Evolutionary conservation across 164 flowering plant species (phyloP).

Genomic region (Chloranthus sessilifolius): DNA sequence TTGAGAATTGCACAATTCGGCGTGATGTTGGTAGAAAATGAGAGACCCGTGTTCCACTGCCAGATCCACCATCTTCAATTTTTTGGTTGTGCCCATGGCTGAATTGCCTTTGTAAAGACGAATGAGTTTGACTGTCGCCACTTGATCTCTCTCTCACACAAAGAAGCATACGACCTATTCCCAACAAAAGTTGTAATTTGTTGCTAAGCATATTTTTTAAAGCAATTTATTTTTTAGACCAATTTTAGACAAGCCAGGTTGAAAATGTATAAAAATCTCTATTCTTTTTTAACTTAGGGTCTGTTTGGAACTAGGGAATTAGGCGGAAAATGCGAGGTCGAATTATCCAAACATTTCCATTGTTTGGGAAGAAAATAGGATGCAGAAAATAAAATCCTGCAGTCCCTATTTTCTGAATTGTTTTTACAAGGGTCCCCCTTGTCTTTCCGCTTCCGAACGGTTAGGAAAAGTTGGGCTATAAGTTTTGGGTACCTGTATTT

Average conservation of each 20-base stretch:
- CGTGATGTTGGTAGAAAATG: conserved; percentile 96
- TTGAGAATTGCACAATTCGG: conserved; percentile 95
- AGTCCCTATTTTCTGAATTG: too few species aligned
- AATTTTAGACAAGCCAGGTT: background rate
- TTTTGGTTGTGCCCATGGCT: conserved; percentile 89
- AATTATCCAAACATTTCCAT: too few species aligned
- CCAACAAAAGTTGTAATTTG: conserved; percentile 9
- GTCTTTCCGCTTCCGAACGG: too few species aligned
- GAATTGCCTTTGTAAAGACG: conserved; percentile 92
- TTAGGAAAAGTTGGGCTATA: too few species aligned
- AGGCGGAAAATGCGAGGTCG: too few species aligned
- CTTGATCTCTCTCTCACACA: conserved; percentile 85
- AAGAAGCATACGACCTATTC: conserved; percentile 93
- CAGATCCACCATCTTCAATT: conserved; percentile 74
- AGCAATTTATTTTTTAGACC: background rate
- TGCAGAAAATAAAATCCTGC: too few species aligned
- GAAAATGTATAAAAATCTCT: too few species aligned
- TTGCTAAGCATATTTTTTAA: conserved; percentile 9
- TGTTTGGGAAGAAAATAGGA: too few species aligned
- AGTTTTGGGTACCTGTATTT: too few species aligned
- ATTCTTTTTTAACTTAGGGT: too few species aligned
- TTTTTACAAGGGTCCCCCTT: too few species aligned
- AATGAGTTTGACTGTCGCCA: conserved; percentile 56
- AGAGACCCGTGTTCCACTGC: conserved; percentile 74
- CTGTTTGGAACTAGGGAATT: too few species aligned